Conservation (phyloP, 2,329 filamentous ascomycete genomes). For the Epichloe typhina region DNA sequence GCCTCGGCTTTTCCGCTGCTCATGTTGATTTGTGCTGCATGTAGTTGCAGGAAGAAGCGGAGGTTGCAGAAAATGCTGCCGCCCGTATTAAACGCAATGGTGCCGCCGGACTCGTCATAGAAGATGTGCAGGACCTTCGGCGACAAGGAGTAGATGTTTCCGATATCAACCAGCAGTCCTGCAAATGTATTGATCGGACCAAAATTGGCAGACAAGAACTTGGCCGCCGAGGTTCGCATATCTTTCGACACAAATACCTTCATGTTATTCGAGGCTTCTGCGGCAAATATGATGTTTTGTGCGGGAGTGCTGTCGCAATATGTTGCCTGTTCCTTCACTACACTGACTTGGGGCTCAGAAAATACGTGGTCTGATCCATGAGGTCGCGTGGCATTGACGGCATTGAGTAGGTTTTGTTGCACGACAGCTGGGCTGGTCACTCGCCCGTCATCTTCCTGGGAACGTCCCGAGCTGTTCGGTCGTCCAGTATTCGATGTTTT, state of each 20-base stretch:
- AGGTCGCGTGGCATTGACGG: slow-evolving; percentile 64
- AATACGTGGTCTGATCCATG: slow-evolving; percentile 65
- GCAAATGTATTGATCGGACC: slow-evolving; percentile 56
- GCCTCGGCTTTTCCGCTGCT: slow-evolving; percentile 48
- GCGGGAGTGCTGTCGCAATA: slow-evolving; percentile 73
- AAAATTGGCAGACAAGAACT: slow-evolving; percentile 50
- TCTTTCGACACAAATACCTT: slow-evolving; percentile 57
- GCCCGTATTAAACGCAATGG: slow-evolving; percentile 83
- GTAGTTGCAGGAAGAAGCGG: slow-evolving; percentile 71
- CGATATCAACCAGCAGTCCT: slow-evolving; percentile 53
- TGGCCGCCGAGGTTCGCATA: slow-evolving; percentile 28
- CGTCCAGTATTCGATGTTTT: background rate
- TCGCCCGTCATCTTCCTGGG: slow-evolving; percentile 32
- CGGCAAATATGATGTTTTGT: slow-evolving; percentile 59
- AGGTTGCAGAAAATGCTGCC: slow-evolving; percentile 92
- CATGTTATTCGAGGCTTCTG: slow-evolving; percentile 57
- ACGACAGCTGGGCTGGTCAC: slow-evolving; percentile 48
- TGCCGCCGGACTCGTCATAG: slow-evolving; percentile 63
- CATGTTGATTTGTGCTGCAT: slow-evolving; percentile 37
- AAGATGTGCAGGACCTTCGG: slow-evolving; percentile 68
- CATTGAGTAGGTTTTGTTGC: slow-evolving; percentile 61
- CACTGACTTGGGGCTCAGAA: slow-evolving; percentile 54
- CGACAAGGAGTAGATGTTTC: slow-evolving; percentile 58
- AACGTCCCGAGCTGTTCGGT: background rate
- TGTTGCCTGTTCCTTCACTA: slow-evolving; percentile 68